These are phyloP conservation scores for Acrodontium crateriforme DNA, from an alignment of 2,329 filamentous ascomycete genomes.

Conservation along the genomic window DNA sequence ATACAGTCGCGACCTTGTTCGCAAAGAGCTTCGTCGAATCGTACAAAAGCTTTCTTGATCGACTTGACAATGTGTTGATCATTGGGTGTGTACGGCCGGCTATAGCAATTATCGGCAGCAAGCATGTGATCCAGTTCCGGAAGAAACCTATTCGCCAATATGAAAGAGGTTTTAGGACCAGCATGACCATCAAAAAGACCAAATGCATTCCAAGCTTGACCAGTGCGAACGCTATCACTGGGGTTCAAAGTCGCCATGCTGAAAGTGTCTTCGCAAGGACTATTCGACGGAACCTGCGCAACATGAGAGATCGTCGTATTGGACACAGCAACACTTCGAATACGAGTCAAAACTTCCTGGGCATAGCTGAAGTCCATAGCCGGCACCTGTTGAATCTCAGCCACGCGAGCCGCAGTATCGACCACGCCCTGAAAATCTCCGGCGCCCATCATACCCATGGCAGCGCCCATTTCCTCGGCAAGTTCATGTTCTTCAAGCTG, in stretches of 20 bases:
- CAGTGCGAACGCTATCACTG: constrained; percentile 10
- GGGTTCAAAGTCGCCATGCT: constrained; percentile 10
- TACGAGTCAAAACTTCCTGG: too few relatives aligned
- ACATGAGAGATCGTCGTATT: too few relatives aligned
- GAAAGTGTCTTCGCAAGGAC: constrained; percentile 19
- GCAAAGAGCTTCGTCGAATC: constrained; percentile 27
- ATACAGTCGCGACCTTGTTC: constrained; percentile 9
- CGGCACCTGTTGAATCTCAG: too few relatives aligned
- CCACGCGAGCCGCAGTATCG: too few relatives aligned
- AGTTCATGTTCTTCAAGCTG: too few relatives aligned
- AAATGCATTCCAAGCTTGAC: constrained; percentile 21
- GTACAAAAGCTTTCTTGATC: constrained; percentile 27
- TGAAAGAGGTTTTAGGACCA: constrained; percentile 16
- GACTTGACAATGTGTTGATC: constrained; percentile 20
- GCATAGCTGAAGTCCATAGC: too few relatives aligned
- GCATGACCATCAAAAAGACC: constrained; percentile 30
- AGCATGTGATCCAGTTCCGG: constrained; percentile 11
- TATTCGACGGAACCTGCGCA: constrained; percentile 14
- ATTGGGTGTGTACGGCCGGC: constrained; percentile 11
- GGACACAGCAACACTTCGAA: too few relatives aligned
- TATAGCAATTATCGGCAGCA: constrained; percentile 8
- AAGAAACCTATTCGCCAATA: constrained; percentile 14
- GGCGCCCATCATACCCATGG: too few relatives aligned
- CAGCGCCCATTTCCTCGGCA: too few relatives aligned
- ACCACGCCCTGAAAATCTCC: too few relatives aligned